Evolutionary conservation across 1,139 yeast genomes (phyloP), one percentile per base, ranked within the genome.

Genomic region (Zygosaccharomyces pseudobailii): DNA sequence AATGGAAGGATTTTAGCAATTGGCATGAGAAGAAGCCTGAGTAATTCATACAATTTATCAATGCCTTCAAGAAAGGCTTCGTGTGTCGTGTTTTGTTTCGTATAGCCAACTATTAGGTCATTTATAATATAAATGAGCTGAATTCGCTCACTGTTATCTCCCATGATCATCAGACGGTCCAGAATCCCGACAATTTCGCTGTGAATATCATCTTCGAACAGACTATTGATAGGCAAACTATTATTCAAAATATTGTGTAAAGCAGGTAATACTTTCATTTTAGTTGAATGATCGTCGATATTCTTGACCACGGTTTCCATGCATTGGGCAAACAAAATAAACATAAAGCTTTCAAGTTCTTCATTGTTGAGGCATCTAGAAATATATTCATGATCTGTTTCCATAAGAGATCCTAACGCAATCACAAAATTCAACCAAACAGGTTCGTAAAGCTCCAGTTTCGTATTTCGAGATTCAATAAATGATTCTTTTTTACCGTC

Each of bases 381-480:
- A 55, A 66, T 69, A 57, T 41, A 81, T 71, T 44, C 71, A 65
- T 3, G 67, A 53, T 83, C 75, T 30, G 71, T 71, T 47, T 82
- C 82, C 43, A 84, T 71, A 42, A 85, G 74, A 8, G 82, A 72
- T 21, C 95, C 84, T 57, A 89, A 74, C 0, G 88, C 96, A 49
- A 85, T 83, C 6, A 87, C 81, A 54, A 88, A 75, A 58, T 84
- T 87, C 38, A 86, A 71, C 96, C 97, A 89, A 42, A 84, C 81
- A 21, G 76, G 72, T 40, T 79, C 78, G 62, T 82, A 87, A 5
- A 79, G 58, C 55, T 80, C 87, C 17, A 79, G 74, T 31, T 76
- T 76, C 7, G 52, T 47, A 25, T 46, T 47, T 37, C 45, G 49
- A 0, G 54, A 49, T 42, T 57, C 59, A 6, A 40, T 22, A 6